Evolutionary conservation across 768 basidiomycete genomes (phyloP), one percentile per base, ranked within the genome.

Genomic region (Russula earlei): DNA sequence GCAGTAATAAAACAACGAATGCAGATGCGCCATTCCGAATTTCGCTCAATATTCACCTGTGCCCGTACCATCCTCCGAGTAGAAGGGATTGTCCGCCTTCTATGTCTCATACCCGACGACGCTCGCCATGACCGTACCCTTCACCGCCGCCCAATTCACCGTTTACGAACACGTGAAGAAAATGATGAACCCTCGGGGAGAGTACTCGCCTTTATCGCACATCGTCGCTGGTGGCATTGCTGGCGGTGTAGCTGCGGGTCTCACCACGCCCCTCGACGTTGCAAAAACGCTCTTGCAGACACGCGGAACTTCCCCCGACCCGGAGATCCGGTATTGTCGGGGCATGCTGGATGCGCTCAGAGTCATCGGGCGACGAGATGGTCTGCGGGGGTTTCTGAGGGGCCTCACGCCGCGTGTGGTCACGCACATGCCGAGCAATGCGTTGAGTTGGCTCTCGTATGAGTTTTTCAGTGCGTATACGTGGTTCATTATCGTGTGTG

Each of bases 81-180:
- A 34, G 96, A 99, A 71, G 96, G 96, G 37, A 68, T 96, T 44
- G 64, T n/a, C 72, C 36, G 96, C 96, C 9, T 98, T 99, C 77
- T 99, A 97, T 71, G 83, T 99, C 56, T 99, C 96, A 5, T 99
- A 99, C 71, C 96, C 96, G 20, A 99, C 96, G 15, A 99, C 96
- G 4, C 77, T 99, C 64, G 90, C 82, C 61, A 98, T 99, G 78
- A 85, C 91, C 43, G 88, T 99, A 56, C 96, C 96, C 2, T 97
- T 97, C 76, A 97, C 94, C 63, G 96, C 96, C 52, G 94, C 93
- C 46, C 96, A 99, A 69, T 97, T 91, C 73, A 90, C 91, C 8
- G 89, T 91, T 8, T 99, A 99, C 73, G 96, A 98, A 70, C 87
- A 89, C 67, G 68, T 94, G 58, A 98, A 98, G 74, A 76, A 75